Conservation (phyloP, 1,284 basidiomycete species). For the Boletus nobilissimus region DNA sequence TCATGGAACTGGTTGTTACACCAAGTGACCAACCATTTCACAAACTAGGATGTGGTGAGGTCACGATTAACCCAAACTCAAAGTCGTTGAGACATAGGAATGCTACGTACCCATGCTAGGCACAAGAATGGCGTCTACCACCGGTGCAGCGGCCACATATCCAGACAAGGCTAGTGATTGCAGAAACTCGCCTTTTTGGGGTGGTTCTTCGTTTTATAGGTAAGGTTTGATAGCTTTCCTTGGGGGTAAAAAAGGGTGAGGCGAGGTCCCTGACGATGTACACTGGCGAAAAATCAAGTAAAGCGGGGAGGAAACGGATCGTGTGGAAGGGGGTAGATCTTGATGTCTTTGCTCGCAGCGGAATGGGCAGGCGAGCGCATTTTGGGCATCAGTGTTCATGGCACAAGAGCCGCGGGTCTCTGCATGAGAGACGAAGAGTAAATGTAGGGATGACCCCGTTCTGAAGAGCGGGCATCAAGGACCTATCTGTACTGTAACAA, state of each 20-base stretch:
- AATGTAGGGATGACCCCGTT: slow-evolving; percentile 97
- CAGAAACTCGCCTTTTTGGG: slow-evolving; percentile 80
- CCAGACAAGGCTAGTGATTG: neutral
- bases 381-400: slow-evolving; percentile 99
- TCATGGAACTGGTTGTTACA: too few relatives aligned
- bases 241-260: slow-evolving; percentile 97
- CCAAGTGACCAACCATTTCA: too few relatives aligned
- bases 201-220: slow-evolving; percentile 91
- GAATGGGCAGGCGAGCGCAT: slow-evolving; percentile 98
- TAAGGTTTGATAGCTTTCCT: slow-evolving; percentile 98
- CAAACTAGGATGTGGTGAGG: too few relatives aligned
- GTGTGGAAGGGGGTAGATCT: slow-evolving; percentile 99
- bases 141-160: too few relatives aligned
- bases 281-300: slow-evolving; percentile 64
- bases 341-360: slow-evolving; percentile 77
- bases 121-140: neutral
- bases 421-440: slow-evolving; percentile 95
- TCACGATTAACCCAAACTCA: neutral
- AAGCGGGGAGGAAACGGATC: slow-evolving; percentile 64
- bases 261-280: slow-evolving; percentile 99
- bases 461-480: slow-evolving; percentile 93
- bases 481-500: slow-evolving; percentile 57
- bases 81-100: too few relatives aligned
- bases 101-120: neutral
- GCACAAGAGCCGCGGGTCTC: slow-evolving; percentile 99